Base-by-base conservation (phyloP, 2,329 filamentous ascomycete species). In the Aspergillus oerlinghausenensis region DNA sequence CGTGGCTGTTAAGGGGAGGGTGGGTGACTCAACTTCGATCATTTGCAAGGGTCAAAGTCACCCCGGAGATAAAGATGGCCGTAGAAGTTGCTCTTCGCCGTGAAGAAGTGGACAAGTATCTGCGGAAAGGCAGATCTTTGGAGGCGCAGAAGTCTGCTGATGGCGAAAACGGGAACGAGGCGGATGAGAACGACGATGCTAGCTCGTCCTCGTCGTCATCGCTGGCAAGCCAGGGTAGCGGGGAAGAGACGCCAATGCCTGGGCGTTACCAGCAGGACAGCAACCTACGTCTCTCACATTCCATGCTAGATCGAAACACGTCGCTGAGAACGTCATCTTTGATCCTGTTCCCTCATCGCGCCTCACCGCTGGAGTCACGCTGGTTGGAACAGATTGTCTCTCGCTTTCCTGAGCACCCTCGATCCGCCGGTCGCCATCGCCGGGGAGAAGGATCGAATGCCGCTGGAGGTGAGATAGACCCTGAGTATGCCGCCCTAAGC, bases 1-100 rank as follows among this genome's bases (percentile, higher is more conserved):
- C 91, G 23, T 99, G 93, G 91, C 82, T 99, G 8, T 86, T 97
- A 77, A 86, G 92, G 43, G 89, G 91, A 49, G 92, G 91, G 14
- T 96, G 94, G 89, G 92, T 97, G 0, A 96, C 90, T 0, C 92
- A 97, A 71, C 82, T 99, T 5, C 89, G 92, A 60, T 94, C 91
- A 0, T 97, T 95, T 72, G 90, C 88, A 11, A 96, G 94, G 80
- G 85, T 97, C 47, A 84, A 93, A 51, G 89, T 94, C 45, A 88
- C 87, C 74, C 86, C 89, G 2, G 88, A 93, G 69, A 89, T 96
- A 60, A 86, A 94, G 65, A 87, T 89, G 67, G 87, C 90, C 62
- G 91, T 95, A 3, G 86, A 90, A 52, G 83, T 87, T 64, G 83
- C 86, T 54, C 80, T 90, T 47, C 85, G 88, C 65, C 82, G 82